Percentiles rank a stretch among this genome's conserved stretches.
Conservation (phyloP, 108 stramenopile genomes). For the Stephanodiscus minutulus region DNA sequence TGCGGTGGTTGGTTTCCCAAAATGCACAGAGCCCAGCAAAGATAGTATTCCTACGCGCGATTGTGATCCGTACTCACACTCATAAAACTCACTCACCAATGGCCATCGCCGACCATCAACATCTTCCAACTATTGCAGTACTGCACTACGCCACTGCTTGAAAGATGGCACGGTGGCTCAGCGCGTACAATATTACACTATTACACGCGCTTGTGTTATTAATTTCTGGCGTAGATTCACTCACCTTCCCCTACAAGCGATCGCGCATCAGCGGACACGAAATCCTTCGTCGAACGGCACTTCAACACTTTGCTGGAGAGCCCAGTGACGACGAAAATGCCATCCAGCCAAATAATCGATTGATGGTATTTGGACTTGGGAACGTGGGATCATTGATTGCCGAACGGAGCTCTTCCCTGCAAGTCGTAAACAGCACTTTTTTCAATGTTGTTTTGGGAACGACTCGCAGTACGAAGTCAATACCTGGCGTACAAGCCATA, state of each 20-base stretch:
- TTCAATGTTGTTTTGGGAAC: slow-evolving; percentile 36
- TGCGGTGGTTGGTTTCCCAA: no score
- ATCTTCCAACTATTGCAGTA: no score
- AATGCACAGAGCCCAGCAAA: no score
- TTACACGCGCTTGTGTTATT: slow-evolving; percentile 3
- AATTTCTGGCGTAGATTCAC: neutral
- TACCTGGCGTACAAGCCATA: slow-evolving; percentile 18
- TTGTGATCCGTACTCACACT: no score
- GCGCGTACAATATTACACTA: neutral
- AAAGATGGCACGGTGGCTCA: neutral
- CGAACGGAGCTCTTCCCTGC: neutral
- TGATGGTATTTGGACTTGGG: slow-evolving; percentile 38
- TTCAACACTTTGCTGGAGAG: neutral
- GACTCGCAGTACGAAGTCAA: slow-evolving; percentile 4
- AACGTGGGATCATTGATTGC: slow-evolving; percentile 33
- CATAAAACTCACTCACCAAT: no score
- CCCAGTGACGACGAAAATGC: neutral
- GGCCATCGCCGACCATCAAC: no score
- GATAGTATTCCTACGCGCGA: no score
- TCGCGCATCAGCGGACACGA: neutral
- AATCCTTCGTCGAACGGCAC: no score
- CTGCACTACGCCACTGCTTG: no score
- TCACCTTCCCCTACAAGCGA: slow-evolving; percentile 3
- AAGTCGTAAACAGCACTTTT: neutral
- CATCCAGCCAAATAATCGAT: neutral